phyloP scores from a whole-genome alignment of 139 green algal genomes.

The Chlamydomonas incerta region DNA sequence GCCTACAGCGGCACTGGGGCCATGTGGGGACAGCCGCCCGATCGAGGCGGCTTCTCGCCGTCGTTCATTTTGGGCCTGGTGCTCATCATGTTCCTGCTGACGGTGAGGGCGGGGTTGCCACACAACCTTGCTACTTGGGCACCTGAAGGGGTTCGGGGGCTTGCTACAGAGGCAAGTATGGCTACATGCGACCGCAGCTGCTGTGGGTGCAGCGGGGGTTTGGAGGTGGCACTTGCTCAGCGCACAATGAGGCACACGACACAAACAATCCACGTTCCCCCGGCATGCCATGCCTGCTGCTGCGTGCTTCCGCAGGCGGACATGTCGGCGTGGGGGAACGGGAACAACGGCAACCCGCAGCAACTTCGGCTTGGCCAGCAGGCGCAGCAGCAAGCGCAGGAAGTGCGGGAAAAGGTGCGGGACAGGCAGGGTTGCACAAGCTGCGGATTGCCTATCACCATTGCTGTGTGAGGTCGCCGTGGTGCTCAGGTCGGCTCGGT shows the following conservation, averaged over 20 bases:
- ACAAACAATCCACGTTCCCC: too few species aligned
- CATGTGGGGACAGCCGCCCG: slow-evolving; percentile 15
- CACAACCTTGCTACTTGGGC: too few species aligned
- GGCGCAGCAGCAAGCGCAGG: slow-evolving; percentile 9
- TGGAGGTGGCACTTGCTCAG: too few species aligned
- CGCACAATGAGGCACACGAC: too few species aligned
- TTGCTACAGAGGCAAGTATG: too few species aligned
- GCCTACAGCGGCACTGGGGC: too few species aligned
- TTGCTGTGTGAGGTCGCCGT: too few species aligned
- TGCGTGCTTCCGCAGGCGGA: neutral
- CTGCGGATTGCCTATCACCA: neutral
- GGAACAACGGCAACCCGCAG: neutral
- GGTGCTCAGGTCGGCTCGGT: too few species aligned
- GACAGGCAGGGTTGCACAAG: neutral
- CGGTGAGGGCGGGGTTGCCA: neutral
- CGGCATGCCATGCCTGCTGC: too few species aligned
- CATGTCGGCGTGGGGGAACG: slow-evolving; percentile 3
- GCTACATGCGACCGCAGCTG: too few species aligned
- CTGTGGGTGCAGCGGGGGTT: too few species aligned
- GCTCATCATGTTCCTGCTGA: slow-evolving; percentile 8
- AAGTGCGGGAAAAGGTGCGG: slow-evolving; percentile 23
- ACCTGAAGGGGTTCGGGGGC: too few species aligned
- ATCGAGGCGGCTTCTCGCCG: neutral
- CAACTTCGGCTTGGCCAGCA: slow-evolving; percentile 26
- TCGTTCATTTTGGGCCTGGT: slow-evolving; percentile 20